Evolutionary conservation across 192 early-diverging fungal species (phyloP).

Genomic region (Coemansia sp.): DNA sequence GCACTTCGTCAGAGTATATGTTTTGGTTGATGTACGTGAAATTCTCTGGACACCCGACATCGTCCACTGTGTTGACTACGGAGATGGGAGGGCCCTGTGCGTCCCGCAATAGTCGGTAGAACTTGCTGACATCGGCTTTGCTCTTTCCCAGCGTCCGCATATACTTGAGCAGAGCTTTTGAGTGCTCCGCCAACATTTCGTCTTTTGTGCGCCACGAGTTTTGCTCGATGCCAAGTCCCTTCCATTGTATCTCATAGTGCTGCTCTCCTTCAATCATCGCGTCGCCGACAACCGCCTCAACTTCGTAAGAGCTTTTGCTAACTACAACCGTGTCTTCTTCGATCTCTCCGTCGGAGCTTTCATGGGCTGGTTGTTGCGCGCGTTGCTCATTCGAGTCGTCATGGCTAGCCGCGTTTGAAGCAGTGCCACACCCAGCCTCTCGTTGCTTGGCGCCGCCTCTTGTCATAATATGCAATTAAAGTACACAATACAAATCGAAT

Average conservation of each 20-base stretch:
- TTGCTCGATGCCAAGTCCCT: background rate
- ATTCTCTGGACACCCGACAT: conserved; percentile 19
- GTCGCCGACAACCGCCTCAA: background rate
- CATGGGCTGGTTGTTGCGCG: background rate
- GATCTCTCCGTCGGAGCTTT: background rate
- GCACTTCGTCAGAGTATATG: conserved; percentile 42
- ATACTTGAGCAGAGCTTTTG: conserved; percentile 10
- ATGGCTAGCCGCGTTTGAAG: background rate
- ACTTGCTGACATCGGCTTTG: conserved; percentile 32
- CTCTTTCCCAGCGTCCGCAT: conserved; percentile 2
- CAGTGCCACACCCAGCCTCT: background rate
- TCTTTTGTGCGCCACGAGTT: background rate
- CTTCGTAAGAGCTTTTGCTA: background rate
- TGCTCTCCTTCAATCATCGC: background rate
- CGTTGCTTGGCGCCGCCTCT: background rate
- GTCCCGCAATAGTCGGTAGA: conserved; percentile 19
- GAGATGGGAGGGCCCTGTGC: conserved; percentile 23
- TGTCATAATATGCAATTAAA: background rate
- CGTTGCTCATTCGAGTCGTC: background rate
- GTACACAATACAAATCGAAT: background rate
- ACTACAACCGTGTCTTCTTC: background rate
- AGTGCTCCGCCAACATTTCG: background rate
- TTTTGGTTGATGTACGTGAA: conserved; percentile 46
- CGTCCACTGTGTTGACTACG: conserved; percentile 42
- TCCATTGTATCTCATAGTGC: background rate